Conservation (phyloP, 352 stramenopile species). For the Blastocystis sp. region DNA sequence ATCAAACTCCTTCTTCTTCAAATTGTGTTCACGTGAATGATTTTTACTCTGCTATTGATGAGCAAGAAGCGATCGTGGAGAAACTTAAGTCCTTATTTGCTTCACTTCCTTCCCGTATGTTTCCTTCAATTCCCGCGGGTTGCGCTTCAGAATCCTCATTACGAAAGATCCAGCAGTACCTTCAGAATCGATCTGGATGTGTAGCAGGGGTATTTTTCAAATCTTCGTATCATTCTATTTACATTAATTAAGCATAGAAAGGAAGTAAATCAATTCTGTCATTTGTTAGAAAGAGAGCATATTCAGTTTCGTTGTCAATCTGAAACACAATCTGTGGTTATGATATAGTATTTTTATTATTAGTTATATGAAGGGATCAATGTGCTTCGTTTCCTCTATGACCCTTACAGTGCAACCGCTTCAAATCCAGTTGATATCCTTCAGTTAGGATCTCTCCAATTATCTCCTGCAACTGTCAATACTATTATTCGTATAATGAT, state of each 20-base stretch:
- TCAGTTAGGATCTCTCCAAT: not conserved
- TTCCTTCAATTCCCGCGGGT: not conserved
- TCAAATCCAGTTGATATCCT: slow-evolving; percentile 18
- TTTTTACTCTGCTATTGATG: slow-evolving; percentile 24
- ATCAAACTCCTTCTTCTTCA: no score
- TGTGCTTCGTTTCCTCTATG: slow-evolving; percentile 18
- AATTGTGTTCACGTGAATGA: not conserved
- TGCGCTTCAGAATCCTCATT: no score
- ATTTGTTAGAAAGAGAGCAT: not conserved
- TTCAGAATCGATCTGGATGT: no score
- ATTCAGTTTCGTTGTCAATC: not conserved
- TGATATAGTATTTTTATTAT: not conserved
- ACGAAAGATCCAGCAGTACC: no score
- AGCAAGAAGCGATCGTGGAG: slow-evolving; percentile 29
- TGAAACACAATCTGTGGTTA: not conserved
- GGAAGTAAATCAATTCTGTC: slow-evolving; percentile 4
- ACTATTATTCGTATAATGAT: slow-evolving; percentile 20
- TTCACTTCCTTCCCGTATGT: not conserved
- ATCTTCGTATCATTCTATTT: no score
- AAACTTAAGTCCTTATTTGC: not conserved
- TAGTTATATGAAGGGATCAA: slow-evolving; percentile 52
- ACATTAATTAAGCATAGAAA: slow-evolving; percentile 21
- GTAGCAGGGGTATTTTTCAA: no score
- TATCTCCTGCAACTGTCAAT: not conserved
- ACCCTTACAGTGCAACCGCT: not conserved